Base-by-base conservation (phyloP, 208 protist species). In the Wallacemonas rigidus region DNA sequence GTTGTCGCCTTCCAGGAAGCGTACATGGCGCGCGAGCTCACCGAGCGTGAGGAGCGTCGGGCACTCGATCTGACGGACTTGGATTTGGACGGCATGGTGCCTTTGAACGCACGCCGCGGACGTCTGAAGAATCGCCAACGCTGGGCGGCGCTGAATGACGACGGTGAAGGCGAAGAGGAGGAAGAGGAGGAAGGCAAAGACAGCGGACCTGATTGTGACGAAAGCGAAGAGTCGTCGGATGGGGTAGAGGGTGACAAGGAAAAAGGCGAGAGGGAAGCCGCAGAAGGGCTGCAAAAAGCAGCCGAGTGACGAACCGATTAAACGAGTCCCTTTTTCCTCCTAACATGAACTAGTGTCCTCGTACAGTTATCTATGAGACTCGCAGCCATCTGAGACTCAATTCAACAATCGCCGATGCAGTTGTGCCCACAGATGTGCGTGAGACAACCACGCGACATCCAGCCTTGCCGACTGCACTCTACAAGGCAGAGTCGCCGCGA, bases 1-100 rank as follows among this genome's bases (percentile, higher is more conserved):
- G 72, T 97, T 9, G 50, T 58, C 14, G 86, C 81, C 0, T 93
- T 93, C 68, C 92, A 97, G 80, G 79, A 89, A 6, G 50, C 69
- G 38, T 87, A 86, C 63, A 76, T 93, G 35, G 75, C 68, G 55
- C 68, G 26, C 43, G 79, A 91, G 72, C 58, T 60, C 50, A 45
- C 55, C 43, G 80, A 77, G 61, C 82, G 84, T 55, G 80, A 79
- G 51, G 83, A 63, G 40, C 79, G 87, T 2, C 77, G 83, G 12
- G 81, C 76, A 4, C 14, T 92, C 12, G 85, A 91, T 45, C 69
- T 93, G 12, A 79, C 91, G 15, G 76, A 78, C 35, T 40, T 90
- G 44, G 85, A 90, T 56, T 60, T 92, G 9, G 61, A 81, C 63
- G 77, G 82, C 48, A 78, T 77, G 43, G 68, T 15, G 1, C 84